Conservation (phyloP, 2,329 filamentous ascomycete genomes). For the Aplosporella prunicola region DNA sequence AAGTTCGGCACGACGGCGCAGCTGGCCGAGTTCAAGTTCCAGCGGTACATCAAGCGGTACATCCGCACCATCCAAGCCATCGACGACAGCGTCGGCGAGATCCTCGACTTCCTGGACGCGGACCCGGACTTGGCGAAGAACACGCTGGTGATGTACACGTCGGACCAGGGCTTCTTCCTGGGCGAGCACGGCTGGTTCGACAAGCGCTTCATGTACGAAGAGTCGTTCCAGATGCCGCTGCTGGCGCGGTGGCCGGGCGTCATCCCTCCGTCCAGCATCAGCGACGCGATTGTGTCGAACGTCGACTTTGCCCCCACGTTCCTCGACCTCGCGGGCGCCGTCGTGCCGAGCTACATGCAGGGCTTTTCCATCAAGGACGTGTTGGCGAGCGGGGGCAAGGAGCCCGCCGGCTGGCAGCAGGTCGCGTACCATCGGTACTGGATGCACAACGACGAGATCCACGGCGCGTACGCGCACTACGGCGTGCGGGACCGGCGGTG, state of each 20-base stretch:
- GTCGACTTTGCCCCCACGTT: slow-evolving; percentile 47
- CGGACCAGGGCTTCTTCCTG: slow-evolving; percentile 48
- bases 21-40: slow-evolving; percentile 46
- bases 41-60: slow-evolving; percentile 49
- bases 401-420: slow-evolving; percentile 40
- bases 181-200: slow-evolving; percentile 51
- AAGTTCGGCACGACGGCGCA: slow-evolving; percentile 34
- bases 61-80: slow-evolving; percentile 44
- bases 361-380: slow-evolving; percentile 36
- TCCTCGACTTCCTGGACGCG: slow-evolving; percentile 39
- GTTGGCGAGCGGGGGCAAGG: slow-evolving; percentile 28
- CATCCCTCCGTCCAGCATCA: slow-evolving; percentile 32
- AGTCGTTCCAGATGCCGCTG: slow-evolving; percentile 49
- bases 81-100: slow-evolving; percentile 44
- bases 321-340: slow-evolving; percentile 37
- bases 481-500: slow-evolving; percentile 43
- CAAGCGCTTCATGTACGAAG: slow-evolving; percentile 51
- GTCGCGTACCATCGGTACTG: slow-evolving; percentile 48
- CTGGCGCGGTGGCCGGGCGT: slow-evolving; percentile 38
- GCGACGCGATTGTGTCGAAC: slow-evolving; percentile 43
- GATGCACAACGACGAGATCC: slow-evolving; percentile 46
- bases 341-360: slow-evolving; percentile 43
- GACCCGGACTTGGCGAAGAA: slow-evolving; percentile 33
- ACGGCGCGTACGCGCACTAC: slow-evolving; percentile 44
- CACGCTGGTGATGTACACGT: slow-evolving; percentile 46